Base-by-base conservation (phyloP, 2,329 filamentous ascomycete genomes). In the Pochonia chlamydosporia region DNA sequence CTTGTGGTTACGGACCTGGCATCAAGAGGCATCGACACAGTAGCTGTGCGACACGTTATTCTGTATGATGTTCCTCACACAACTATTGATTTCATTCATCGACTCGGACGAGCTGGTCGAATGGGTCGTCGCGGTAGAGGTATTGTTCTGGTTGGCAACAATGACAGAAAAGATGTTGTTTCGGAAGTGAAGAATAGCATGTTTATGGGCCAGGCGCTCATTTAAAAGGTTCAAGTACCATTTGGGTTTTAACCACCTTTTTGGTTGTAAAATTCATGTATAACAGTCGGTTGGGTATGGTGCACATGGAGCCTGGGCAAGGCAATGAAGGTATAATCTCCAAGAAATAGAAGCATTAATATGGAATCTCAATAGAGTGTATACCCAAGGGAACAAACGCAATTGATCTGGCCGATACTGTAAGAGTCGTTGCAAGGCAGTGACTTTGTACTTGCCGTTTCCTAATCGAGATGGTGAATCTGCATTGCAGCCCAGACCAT, bases 21-120 rank as follows among this genome's bases (percentile, higher is more conserved):
- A 4, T 96, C 90, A 5, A 75, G 93, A 56, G 93, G 93, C 52
- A 96, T 99, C 58, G 93, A 99, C 65, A 99, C 93, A 0, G 70
- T 96, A 25, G 86, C 89, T 16, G 92, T 97, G 16, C 80, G 88
- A 48, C 89, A 95, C 56, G 93, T 99, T 44, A 85, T 99, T 46
- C 71, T 99, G 23, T 97, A 96, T 65, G 90, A 99, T 63, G 92
- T 99, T n/a, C 93, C 93, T 4, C 92, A 97, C 63, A 95, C 89
- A 0, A 95, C 90, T 0, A 95, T 99, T 50, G 95, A 99, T 66
- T 99, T 99, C 60, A 96, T 99, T 60, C 95, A 99, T 67, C 85
- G 95, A 14, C 80, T 97, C 4, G 93, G 93, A 14, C 80, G 93
- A 48, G 89, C 93, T 1, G 93, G 93, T 0, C 81, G 93, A 28